Evolutionary conservation across 2,329 filamentous ascomycete genomes (phyloP).

Genomic region (Ceratocystis harringtonii): DNA sequence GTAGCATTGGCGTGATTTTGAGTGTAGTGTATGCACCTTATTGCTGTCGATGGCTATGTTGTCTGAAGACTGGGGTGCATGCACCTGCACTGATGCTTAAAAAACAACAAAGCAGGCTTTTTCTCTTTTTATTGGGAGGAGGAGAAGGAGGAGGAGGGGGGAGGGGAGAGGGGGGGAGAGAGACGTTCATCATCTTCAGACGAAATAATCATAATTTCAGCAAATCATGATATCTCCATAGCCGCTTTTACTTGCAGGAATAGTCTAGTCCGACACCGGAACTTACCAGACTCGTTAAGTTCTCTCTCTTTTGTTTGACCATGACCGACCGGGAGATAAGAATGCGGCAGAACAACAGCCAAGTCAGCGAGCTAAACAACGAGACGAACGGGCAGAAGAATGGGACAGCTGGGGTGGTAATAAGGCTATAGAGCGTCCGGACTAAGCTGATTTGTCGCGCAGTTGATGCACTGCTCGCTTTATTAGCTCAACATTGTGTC

Average conservation of each 20-base stretch:
- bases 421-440: neutral
- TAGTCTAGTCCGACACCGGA: neutral
- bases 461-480: neutral
- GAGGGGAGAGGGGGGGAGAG: neutral
- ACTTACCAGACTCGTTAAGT: neutral
- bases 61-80: too few species aligned
- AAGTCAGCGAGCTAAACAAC: too few species aligned
- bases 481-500: neutral
- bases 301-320: neutral
- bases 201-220: conserved; percentile 2
- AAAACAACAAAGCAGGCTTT: too few species aligned
- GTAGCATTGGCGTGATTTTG: neutral
- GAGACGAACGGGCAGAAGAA: too few species aligned
- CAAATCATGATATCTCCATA: neutral
- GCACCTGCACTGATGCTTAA: too few species aligned
- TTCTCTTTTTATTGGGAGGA: too few species aligned
- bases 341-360: too few species aligned
- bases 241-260: neutral
- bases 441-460: neutral
- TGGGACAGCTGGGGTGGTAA: too few species aligned
- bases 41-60: too few species aligned
- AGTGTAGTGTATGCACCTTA: neutral
- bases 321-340: too few species aligned
- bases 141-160: neutral
- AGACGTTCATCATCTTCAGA: neutral